Conservation (phyloP, 345 rosid genomes). For the Gynandropsis gynandra region DNA sequence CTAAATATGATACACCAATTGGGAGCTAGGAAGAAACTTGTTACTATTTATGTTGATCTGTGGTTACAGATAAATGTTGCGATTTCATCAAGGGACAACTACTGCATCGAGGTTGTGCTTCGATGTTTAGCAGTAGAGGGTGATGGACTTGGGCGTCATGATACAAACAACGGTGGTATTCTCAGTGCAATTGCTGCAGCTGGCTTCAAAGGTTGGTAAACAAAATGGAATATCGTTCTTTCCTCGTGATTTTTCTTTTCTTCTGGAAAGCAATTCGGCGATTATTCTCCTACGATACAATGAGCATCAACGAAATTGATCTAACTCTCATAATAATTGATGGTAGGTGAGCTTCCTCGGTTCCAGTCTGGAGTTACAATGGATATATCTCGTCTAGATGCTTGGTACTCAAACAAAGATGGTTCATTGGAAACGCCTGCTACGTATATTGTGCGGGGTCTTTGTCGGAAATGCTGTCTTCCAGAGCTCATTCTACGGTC, state of each 20-base stretch:
- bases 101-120: constrained; percentile 78
- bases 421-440: constrained; percentile 71
- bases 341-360: constrained; percentile 85
- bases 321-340: not conserved
- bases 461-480: constrained; percentile 89
- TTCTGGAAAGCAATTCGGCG: no score
- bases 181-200: constrained; percentile 77
- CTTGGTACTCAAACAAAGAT: constrained; percentile 78
- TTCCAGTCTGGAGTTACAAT: constrained; percentile 85
- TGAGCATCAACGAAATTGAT: no score
- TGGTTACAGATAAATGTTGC: constrained; percentile 62
- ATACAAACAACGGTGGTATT: constrained; percentile 67
- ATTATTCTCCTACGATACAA: no score
- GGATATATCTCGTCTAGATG: constrained; percentile 92
- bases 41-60: constrained; percentile 10
- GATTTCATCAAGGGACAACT: constrained; percentile 62
- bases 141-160: constrained; percentile 71
- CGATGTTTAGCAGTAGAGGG: constrained; percentile 86
- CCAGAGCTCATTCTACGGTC: constrained; percentile 83
- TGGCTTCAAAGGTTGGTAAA: constrained; percentile 77
- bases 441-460: constrained; percentile 68
- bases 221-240: constrained; percentile 16
- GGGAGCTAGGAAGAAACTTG: constrained; percentile 3
- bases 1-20: constrained; percentile 4
- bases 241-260: constrained; percentile 2